phyloP scores from a whole-genome alignment of 1,139 yeast genomes.

The Magnusiomyces clavatus region DNA sequence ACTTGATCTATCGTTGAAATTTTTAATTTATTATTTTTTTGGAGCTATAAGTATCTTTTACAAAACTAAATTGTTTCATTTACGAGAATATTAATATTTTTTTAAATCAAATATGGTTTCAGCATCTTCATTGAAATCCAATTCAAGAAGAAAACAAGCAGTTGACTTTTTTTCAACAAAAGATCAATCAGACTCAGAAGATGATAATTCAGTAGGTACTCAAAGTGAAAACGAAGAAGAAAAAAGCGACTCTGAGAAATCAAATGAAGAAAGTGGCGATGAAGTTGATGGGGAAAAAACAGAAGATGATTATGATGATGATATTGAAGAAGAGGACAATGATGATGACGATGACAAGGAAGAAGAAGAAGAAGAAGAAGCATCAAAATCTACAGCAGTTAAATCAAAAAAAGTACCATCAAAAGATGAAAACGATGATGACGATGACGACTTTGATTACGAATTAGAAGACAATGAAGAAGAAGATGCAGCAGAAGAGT shows the following conservation, averaged over 20 bases:
- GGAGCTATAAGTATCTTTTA: too few relatives aligned
- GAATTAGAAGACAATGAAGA: slow-evolving; percentile 11
- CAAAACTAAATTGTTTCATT: too few relatives aligned
- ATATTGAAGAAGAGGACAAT: slow-evolving; percentile 7
- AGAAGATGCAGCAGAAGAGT: slow-evolving; percentile 5
- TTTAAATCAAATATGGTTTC: too few relatives aligned
- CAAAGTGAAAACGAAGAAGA: neutral
- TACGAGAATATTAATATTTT: too few relatives aligned
- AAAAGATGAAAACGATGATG: slow-evolving; percentile 20
- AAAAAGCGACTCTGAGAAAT: neutral
- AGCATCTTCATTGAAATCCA: too few relatives aligned
- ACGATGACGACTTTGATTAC: slow-evolving; percentile 15
- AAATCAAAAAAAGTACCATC: slow-evolving; percentile 8
- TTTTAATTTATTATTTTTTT: too few relatives aligned
- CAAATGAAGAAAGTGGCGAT: neutral
- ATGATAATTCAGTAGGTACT: neutral
- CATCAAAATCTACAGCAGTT: neutral
- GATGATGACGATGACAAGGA: slow-evolving; percentile 9
- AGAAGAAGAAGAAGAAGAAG: slow-evolving; percentile 10
- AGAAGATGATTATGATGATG: neutral
- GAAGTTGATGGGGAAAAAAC: neutral
- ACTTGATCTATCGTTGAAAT: too few relatives aligned
- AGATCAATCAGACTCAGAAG: too few relatives aligned
- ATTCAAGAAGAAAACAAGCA: too few relatives aligned
- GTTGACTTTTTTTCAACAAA: too few relatives aligned